Conservation (phyloP, 345 rosid genomes). For the Carallia brachiata region DNA sequence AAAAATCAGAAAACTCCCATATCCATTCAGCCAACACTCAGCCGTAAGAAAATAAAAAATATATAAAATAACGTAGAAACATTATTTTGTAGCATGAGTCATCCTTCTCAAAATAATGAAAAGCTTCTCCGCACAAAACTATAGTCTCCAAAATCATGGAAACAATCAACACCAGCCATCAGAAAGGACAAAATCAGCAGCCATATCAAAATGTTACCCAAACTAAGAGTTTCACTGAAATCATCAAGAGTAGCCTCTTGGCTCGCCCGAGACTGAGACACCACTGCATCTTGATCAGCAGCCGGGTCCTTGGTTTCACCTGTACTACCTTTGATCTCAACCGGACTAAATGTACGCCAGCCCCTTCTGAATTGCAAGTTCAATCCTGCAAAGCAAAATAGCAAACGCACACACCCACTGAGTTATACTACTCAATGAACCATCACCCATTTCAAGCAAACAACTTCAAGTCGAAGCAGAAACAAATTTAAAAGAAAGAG, state of each 20-base stretch:
- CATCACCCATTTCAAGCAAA: background rate
- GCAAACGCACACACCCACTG: no score
- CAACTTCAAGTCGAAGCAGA: background rate
- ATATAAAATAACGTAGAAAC: no score
- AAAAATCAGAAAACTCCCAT: background rate
- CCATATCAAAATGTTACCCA: slow-evolving; percentile 24
- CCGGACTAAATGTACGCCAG: slow-evolving; percentile 21
- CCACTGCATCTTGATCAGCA: slow-evolving; percentile 27
- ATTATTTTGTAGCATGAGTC: no score
- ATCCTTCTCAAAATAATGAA: no score
- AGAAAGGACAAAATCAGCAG: background rate
- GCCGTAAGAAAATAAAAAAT: no score
- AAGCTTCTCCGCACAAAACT: background rate
- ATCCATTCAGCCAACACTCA: no score
- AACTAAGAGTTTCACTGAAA: slow-evolving; percentile 22
- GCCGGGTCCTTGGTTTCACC: slow-evolving; percentile 21
- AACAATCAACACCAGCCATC: no score
- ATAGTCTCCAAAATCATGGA: no score
- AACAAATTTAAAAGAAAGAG: background rate
- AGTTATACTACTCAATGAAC: background rate
- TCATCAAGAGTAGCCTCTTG: slow-evolving; percentile 24
- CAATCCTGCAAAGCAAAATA: slow-evolving; percentile 14
- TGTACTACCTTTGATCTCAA: slow-evolving; percentile 16
- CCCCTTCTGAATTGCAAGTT: slow-evolving; percentile 37
- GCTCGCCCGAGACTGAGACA: slow-evolving; percentile 34